Percentiles rank a stretch among this genome's conserved stretches.
Evolutionary conservation across 768 basidiomycete species (phyloP).

Genomic region (Thelephora ganbajun): DNA sequence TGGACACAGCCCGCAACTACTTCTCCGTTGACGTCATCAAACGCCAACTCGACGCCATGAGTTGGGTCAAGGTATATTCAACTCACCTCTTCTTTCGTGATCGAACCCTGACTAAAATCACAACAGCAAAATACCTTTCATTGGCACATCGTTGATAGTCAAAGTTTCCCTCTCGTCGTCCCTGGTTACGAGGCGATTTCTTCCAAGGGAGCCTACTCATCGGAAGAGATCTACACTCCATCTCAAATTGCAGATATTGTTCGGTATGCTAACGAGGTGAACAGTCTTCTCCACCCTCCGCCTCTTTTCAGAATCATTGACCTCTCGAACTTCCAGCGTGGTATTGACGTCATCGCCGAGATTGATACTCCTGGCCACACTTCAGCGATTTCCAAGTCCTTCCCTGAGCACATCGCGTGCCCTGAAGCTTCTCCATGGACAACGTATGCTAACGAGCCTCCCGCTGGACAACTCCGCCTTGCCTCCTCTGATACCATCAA

Average conservation of each 20-base stretch:
- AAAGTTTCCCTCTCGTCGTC: conserved; percentile 33
- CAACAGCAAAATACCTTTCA: conserved; percentile 32
- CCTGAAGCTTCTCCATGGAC: conserved; percentile 20
- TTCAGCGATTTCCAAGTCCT: conserved; percentile 23
- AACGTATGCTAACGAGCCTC: conserved; percentile 28
- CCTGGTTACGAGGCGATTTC: conserved; percentile 24
- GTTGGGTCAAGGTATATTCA: conserved; percentile 33
- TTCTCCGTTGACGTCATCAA: conserved; percentile 52
- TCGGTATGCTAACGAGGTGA: conserved; percentile 28
- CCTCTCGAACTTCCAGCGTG: conserved; percentile 20
- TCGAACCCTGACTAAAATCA: not conserved
- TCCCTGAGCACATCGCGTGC: conserved; percentile 34
- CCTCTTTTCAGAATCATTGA: not conserved
- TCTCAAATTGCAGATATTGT: conserved; percentile 26
- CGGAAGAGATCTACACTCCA: conserved; percentile 20
- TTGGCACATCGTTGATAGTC: conserved; percentile 36
- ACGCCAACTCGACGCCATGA: conserved; percentile 56
- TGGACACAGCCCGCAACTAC: conserved; percentile 71
- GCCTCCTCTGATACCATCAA: conserved; percentile 17
- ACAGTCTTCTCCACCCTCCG: conserved; percentile 7
- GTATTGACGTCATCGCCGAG: conserved; percentile 35
- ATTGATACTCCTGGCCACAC: conserved; percentile 42
- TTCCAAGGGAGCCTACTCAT: conserved; percentile 29
- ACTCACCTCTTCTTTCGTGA: not conserved
- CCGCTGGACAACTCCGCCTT: conserved; percentile 34